Percentiles rank a stretch among this genome's conserved stretches.
Conservation (phyloP, 352 stramenopile species). For the Thalassiosira mediterranea region DNA sequence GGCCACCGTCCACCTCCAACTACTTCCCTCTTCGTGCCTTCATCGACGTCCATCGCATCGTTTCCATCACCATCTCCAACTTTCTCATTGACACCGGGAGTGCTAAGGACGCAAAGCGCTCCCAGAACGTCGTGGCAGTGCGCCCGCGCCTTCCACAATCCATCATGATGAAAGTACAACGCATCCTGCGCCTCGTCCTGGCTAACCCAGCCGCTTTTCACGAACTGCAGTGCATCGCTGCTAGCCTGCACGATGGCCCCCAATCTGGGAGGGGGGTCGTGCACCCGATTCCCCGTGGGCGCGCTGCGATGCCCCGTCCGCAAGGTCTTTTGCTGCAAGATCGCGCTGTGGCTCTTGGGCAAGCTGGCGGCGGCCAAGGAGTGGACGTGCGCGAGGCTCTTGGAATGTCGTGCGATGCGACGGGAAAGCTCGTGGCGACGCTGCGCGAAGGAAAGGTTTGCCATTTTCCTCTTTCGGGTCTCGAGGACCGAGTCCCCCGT, state of each 20-base stretch:
- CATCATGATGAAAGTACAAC: slow-evolving; percentile 82
- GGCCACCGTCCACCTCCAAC: slow-evolving; percentile 54
- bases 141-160: slow-evolving; percentile 55
- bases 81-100: neutral
- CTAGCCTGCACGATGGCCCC: slow-evolving; percentile 35
- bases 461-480: slow-evolving; percentile 57
- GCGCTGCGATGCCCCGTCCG: neutral
- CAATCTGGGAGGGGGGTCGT: slow-evolving; percentile 18
- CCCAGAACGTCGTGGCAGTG: slow-evolving; percentile 78
- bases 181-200: slow-evolving; percentile 82
- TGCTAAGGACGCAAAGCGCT: slow-evolving; percentile 59
- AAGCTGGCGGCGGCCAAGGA: slow-evolving; percentile 59
- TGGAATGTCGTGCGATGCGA: slow-evolving; percentile 61
- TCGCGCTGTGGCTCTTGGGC: slow-evolving; percentile 20
- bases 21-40: neutral
- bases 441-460: slow-evolving; percentile 77
- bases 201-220: slow-evolving; percentile 59
- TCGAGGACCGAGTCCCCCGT: slow-evolving; percentile 12
- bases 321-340: slow-evolving; percentile 3
- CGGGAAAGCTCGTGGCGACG: slow-evolving; percentile 74
- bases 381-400: slow-evolving; percentile 64
- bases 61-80: neutral
- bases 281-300: neutral
- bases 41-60: slow-evolving; percentile 7
- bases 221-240: slow-evolving; percentile 67